Evolutionary conservation across 345 rosid genomes (phyloP).

Genomic region (Sisymbrium altissimum): DNA sequence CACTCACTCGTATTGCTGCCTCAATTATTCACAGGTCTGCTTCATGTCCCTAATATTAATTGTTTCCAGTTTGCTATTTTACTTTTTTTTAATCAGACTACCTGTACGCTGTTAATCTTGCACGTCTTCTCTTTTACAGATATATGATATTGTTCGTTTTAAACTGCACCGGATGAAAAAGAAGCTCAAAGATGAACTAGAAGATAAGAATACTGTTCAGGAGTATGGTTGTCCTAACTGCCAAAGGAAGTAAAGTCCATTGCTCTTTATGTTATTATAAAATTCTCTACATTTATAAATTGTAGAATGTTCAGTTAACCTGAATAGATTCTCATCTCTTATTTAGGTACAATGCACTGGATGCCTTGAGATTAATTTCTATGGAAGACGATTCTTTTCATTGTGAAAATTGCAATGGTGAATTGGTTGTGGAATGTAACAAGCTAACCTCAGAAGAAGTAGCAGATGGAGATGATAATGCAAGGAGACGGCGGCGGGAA

Average conservation of each 20-base stretch:
- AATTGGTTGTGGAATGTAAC: slow-evolving; percentile 87
- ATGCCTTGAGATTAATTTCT: slow-evolving; percentile 67
- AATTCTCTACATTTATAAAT: background rate
- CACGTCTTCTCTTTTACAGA: slow-evolving; percentile 44
- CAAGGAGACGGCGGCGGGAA: slow-evolving; percentile 73
- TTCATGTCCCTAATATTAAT: background rate
- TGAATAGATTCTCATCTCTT: slow-evolving; percentile 17
- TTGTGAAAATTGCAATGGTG: slow-evolving; percentile 88
- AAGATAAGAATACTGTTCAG: slow-evolving; percentile 83
- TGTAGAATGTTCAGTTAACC: slow-evolving; percentile 1
- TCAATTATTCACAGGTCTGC: slow-evolving; percentile 80
- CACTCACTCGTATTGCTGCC: slow-evolving; percentile 86
- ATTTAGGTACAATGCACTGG: slow-evolving; percentile 79
- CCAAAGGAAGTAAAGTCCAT: slow-evolving; percentile 54
- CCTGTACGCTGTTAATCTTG: background rate
- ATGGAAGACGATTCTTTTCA: slow-evolving; percentile 72
- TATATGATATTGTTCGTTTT: slow-evolving; percentile 73
- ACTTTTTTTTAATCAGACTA: background rate
- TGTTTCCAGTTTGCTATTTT: background rate
- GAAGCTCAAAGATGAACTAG: slow-evolving; percentile 78
- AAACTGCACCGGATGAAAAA: slow-evolving; percentile 73
- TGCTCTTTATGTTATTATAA: slow-evolving; percentile 4
- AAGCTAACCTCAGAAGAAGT: slow-evolving; percentile 78
- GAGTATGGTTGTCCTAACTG: slow-evolving; percentile 91
- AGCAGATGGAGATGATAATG: slow-evolving; percentile 91